Conservation (phyloP, 2,329 filamentous ascomycete genomes). For the Colletotrichum sp. region DNA sequence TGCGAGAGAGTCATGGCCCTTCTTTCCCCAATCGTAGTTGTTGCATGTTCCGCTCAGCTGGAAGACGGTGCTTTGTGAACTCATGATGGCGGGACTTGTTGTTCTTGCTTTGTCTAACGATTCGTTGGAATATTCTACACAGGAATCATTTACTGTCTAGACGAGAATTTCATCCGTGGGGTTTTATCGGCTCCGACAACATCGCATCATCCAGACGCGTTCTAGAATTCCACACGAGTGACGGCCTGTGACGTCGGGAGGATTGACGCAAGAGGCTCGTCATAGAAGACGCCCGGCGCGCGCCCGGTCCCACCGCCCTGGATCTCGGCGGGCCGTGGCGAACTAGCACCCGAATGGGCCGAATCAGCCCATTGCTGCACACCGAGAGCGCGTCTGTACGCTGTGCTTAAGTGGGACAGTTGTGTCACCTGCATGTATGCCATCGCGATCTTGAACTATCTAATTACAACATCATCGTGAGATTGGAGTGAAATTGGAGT, state of each 20-base stretch:
- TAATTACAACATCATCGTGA: neutral
- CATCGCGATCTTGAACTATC: neutral
- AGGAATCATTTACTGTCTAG: rapidly evolving
- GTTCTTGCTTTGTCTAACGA: rapidly evolving
- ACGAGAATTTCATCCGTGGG: rapidly evolving
- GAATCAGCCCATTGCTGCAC: neutral
- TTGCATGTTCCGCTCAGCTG: constrained; percentile 54
- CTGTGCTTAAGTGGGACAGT: too few relatives aligned
- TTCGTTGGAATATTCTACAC: rapidly evolving
- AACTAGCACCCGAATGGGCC: neutral
- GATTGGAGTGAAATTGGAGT: neutral
- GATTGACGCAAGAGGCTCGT: constrained; percentile 20
- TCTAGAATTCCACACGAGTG: neutral
- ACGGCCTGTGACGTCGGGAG: constrained; percentile 15
- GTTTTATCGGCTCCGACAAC: neutral
- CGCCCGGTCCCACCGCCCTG: neutral
- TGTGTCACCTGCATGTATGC: neutral
- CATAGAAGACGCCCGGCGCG: neutral
- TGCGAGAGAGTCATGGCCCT: constrained; percentile 68
- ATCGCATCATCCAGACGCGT: neutral
- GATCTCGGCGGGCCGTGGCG: neutral
- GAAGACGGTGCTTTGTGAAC: constrained; percentile 38
- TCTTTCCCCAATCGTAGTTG: constrained; percentile 75
- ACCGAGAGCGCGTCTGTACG: too few relatives aligned
- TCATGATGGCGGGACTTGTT: neutral